Evolutionary conservation across 805 yeast species (phyloP).

Genomic region (Lipomyces sp.): DNA sequence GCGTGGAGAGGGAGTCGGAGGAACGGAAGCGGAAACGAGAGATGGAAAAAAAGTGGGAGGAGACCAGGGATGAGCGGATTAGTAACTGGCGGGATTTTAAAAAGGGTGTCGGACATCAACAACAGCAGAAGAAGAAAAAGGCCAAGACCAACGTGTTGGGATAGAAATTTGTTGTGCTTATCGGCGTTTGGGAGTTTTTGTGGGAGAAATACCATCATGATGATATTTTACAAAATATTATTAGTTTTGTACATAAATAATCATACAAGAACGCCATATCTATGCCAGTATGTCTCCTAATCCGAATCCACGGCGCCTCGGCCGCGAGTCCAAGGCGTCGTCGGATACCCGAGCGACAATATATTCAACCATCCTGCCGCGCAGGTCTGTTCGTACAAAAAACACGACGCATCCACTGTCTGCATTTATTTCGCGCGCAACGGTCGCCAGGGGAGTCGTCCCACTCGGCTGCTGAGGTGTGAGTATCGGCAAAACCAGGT

Average conservation of each 20-base stretch:
- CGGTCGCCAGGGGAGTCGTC: neutral
- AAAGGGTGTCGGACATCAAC: conserved; percentile 40
- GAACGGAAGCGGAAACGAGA: conserved; percentile 48
- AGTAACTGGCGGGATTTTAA: conserved; percentile 62
- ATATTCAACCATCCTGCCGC: neutral
- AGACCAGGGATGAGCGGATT: conserved; percentile 61
- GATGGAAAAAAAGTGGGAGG: conserved; percentile 62
- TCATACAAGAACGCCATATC: neutral
- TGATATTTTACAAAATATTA: too few relatives aligned
- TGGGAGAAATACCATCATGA: neutral
- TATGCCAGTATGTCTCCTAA: neutral
- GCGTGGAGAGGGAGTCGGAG: conserved; percentile 45
- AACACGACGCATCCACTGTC: neutral
- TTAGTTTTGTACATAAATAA: neutral
- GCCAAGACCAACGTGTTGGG: conserved; percentile 52
- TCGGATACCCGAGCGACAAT: neutral
- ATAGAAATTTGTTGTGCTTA: conserved; percentile 12
- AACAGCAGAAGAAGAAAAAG: conserved; percentile 53
- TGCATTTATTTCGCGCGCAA: neutral
- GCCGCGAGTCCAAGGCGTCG: neutral
- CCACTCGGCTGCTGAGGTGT: neutral
- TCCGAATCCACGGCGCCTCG: neutral
- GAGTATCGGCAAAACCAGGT: neutral
- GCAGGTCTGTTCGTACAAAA: neutral
- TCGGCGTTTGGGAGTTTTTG: neutral